Percentiles rank a stretch among this genome's conserved stretches.
Conservation (phyloP, 352 stramenopile genomes). For the Thraustotheca clavata region DNA sequence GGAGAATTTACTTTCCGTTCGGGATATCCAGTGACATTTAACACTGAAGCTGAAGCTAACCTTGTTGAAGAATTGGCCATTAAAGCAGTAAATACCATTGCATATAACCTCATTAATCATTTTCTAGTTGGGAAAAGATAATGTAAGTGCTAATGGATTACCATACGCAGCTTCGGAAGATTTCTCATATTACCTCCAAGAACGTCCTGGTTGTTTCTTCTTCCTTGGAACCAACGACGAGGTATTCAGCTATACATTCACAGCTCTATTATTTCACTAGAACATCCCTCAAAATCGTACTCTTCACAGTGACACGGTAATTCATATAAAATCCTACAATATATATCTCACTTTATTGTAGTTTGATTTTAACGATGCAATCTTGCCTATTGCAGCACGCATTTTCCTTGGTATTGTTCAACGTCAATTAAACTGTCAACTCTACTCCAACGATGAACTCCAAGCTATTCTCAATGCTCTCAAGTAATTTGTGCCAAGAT, state of each 20-base stretch:
- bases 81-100: slow-evolving; percentile 32
- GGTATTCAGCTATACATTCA: not conserved
- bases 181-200: slow-evolving; percentile 87
- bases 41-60: slow-evolving; percentile 59
- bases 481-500: too few relatives aligned
- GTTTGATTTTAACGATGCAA: slow-evolving; percentile 81
- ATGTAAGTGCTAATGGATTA: slow-evolving; percentile 70
- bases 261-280: not conserved
- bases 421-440: slow-evolving; percentile 47
- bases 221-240: slow-evolving; percentile 75
- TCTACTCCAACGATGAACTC: slow-evolving; percentile 59
- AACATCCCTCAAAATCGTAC: slow-evolving; percentile 1
- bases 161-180: slow-evolving; percentile 92
- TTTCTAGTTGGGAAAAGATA: slow-evolving; percentile 23
- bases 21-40: slow-evolving; percentile 67
- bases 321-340: slow-evolving; percentile 58
- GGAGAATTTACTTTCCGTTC: slow-evolving; percentile 56
- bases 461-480: not conserved
- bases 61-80: slow-evolving; percentile 64
- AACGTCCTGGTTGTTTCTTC: slow-evolving; percentile 77
- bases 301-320: slow-evolving; percentile 40
- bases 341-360: not conserved
- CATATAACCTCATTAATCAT: not conserved
- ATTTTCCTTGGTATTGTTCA: slow-evolving; percentile 71
- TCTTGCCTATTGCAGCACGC: slow-evolving; percentile 58